phyloP scores from a whole-genome alignment of 441 rosid species.

The Adansonia gregorii region DNA sequence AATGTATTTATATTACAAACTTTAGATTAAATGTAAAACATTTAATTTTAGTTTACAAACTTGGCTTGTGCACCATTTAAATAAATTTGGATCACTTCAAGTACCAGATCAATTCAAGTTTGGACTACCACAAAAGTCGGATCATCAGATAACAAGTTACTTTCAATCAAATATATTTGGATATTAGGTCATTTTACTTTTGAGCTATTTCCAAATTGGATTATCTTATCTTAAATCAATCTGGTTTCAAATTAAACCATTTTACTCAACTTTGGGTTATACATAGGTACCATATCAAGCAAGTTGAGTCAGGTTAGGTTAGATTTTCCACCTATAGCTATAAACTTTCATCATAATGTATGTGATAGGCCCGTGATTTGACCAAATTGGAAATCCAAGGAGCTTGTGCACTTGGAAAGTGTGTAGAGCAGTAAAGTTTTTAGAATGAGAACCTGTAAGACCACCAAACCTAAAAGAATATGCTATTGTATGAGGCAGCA shows the following conservation, averaged over 20 bases:
- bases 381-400: not conserved
- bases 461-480: not conserved
- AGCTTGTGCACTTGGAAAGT: not conserved
- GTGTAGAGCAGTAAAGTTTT: not conserved
- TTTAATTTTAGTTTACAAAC: not conserved
- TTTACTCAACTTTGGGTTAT: not conserved
- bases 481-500: not conserved
- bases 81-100: not conserved
- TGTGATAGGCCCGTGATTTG: constrained; percentile 5
- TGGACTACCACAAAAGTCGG: not conserved
- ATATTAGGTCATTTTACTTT: not conserved
- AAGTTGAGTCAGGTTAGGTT: not conserved
- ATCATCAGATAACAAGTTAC: not conserved
- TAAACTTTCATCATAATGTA: not conserved
- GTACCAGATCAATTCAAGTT: not conserved
- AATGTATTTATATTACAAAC: not conserved
- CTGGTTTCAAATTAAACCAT: not conserved
- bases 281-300: not conserved
- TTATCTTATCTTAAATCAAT: not conserved
- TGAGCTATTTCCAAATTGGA: not conserved
- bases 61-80: not conserved
- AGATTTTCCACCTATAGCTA: not conserved
- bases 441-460: not conserved
- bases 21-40: constrained; percentile 1
- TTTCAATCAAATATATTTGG: not conserved